Evolutionary conservation across 2,329 filamentous ascomycete species (phyloP), one percentile per base, ranked within the genome.

Genomic region (Cladosporium sp.): DNA sequence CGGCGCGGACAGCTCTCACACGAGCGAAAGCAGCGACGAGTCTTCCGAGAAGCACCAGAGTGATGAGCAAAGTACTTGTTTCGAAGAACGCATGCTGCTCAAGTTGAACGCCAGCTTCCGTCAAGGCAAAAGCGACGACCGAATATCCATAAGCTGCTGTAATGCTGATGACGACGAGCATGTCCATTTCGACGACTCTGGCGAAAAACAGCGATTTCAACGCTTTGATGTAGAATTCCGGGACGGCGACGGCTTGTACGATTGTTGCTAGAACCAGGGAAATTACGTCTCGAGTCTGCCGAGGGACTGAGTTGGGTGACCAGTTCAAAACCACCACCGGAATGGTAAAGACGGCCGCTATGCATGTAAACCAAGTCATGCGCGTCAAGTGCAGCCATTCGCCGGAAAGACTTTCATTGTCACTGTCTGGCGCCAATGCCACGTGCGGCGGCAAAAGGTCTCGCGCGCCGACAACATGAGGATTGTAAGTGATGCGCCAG

Each of bases 131-230:
- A 11, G 63, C 66, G 7, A 79, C 66, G 4, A 80, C 62, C 0
- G 77, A 87, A 61, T 81, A 88, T 3, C 80, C 59, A 56, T 85
- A 88, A 0, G 84, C 84, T 0, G 80, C 75, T n/a, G 74, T 83
- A 0, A 82, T 87, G 63, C 83, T 86, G 22, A 88, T 56, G 0
- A 85, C 80, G 34, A 88, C 77, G 7, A 88, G 70, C 7, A 86
- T 65, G 57, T 88, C 84, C 82, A 88, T 86, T 59, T 88, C 83
- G 11, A 87, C 74, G 1, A 82, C 68, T 1, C 69, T 63, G 0
- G 77, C 78, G 59, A 80, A 82, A 1, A 85, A 59, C 0, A 88
- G 65, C 1, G 76, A 72, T 56, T 80, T 82, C n/a, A 85, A 59
- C 2, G 85, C 85, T 15, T 74, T 77, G 0, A 77, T 75, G 55